Base-by-base conservation (phyloP, 1,139 yeast species). In the Taphrina wiesneri region DNA sequence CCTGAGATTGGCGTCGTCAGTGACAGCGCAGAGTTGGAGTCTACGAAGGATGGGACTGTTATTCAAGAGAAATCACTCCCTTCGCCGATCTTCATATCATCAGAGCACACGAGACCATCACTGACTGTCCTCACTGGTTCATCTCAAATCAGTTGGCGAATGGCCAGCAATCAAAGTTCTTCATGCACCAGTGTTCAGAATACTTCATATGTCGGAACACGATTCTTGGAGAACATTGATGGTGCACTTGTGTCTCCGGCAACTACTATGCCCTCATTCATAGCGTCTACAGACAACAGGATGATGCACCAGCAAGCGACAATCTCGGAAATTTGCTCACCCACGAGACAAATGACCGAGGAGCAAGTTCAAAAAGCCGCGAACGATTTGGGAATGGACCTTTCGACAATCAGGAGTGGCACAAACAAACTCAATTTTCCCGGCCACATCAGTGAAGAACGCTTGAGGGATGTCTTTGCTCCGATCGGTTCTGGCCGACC, bases 401-500 rank as follows among this genome's bases (percentile, higher is more conserved):
- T 21, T 5, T 25, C 26, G 5, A 23, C 51, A 11, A 23, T 46
- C 28, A 4, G 51, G 19, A 17, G 21, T n/a, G 47, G 47, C 9
- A n/a, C n/a, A 9, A 17, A 9, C 9, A 9, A 17, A 15, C 11
- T 9, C 21, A 43, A 15, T 43, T 7, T n/a, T n/a, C 11, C 19
- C 9, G 19, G 21, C 47, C 11, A 43, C 21, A 43, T 43, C n/a
- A 15, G 17, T 9, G 19, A 9, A 43, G 21, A 17, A 43, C n/a
- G n/a, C 11, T 43, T 43, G 47, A 15, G 47, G 21, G 21, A 43
- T 9, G 19, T 43, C 19, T 43, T 43, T n/a, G 47, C 47, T 9
- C 47, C 47, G 7, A 43, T 43, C 19, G 47, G 47, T 9, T 43
- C 47, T n/a, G 47, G 47, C 21, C 11, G 47, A 43, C 47, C 47